Evolutionary conservation across 805 yeast genomes (phyloP), one percentile per base, ranked within the genome.

Genomic region (Candida pini): DNA sequence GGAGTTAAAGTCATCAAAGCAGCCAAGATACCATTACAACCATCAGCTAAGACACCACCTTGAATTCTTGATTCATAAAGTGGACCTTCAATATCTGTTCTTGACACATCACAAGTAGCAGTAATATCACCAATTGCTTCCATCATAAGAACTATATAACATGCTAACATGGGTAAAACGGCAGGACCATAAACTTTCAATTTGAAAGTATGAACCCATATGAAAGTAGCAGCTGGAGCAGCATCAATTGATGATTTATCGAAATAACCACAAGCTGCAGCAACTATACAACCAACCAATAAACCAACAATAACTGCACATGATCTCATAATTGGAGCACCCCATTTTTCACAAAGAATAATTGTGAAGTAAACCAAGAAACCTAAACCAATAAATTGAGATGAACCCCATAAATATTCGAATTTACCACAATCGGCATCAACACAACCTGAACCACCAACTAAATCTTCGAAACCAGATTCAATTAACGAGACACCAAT

Each of bases 41-140:
- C 96, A 59, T 88, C 95, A 14, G 94, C 92, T 23, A 88, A 68
- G 30, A 88, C 74, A 61, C 96, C 97, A 50, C 97, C 96, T 64
- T 89, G 96, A 45, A 89, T 71, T 60, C 96, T 69, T 13, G 89
- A 75, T 48, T 88, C 96, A 56, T 81, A 88, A 14, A 70, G 49
- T 29, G 74, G 78, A 44, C 96, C 96, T 53, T 82, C 89, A 38
- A 86, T 88, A 41, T 81, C 87, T 42, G 81, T 64, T 48, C 95
- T 69, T 7, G 95, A 84, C 15, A 89, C 96, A 59, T 88, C 97
- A 38, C 86, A 81, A 28, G 96, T 85, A 23, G 96, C 96, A 21
- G 96, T 86, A 54, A 88, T 81, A 60, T 88, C 96, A 58, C 96
- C 96, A 53, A 88, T 86, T 35, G 95, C 83, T 65, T 89, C 96